A percentile compares a stretch with the other conserved stretches of the same genome.
Conservation (phyloP, 169 alveolate species). For the Ophryocystis elektroscirrha region DNA sequence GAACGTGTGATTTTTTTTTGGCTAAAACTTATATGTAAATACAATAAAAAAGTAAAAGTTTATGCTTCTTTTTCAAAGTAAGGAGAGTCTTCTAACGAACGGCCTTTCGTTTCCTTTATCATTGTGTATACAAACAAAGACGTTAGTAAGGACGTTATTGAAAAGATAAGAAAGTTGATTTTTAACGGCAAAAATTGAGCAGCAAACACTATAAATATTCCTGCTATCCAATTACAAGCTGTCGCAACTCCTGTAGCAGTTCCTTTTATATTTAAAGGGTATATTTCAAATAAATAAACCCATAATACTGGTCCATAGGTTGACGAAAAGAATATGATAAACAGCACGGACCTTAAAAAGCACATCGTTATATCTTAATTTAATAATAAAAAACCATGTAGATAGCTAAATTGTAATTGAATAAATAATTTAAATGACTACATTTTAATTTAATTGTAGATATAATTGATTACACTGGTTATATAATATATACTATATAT, state of each 20-base stretch:
- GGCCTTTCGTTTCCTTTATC: conserved; percentile 49
- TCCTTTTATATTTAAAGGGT: conserved; percentile 48
- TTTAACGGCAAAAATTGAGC: conserved; percentile 30
- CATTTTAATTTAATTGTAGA: too few relatives aligned
- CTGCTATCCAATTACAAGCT: conserved; percentile 41
- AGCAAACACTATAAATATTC: conserved; percentile 36
- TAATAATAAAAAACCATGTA: too few relatives aligned
- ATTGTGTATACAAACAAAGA: conserved; percentile 27
- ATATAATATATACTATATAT: too few relatives aligned
- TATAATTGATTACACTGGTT: too few relatives aligned
- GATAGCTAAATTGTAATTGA: too few relatives aligned
- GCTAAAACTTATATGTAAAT: too few relatives aligned
- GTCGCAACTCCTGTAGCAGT: conserved; percentile 44
- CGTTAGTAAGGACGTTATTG: conserved; percentile 30
- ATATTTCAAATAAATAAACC: conserved; percentile 50
- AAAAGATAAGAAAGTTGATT: conserved; percentile 26
- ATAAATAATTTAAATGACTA: too few relatives aligned
- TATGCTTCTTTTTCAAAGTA: conserved; percentile 13
- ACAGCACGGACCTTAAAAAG: conserved; percentile 31
- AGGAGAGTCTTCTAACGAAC: conserved; percentile 22
- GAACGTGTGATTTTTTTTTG: too few relatives aligned
- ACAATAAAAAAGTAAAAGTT: too few relatives aligned
- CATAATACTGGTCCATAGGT: conserved; percentile 55
- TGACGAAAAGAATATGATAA: conserved; percentile 44
- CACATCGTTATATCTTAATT: too few relatives aligned